Conservation (phyloP, 495 filamentous ascomycete genomes). For the Parathielavia appendiculata region DNA sequence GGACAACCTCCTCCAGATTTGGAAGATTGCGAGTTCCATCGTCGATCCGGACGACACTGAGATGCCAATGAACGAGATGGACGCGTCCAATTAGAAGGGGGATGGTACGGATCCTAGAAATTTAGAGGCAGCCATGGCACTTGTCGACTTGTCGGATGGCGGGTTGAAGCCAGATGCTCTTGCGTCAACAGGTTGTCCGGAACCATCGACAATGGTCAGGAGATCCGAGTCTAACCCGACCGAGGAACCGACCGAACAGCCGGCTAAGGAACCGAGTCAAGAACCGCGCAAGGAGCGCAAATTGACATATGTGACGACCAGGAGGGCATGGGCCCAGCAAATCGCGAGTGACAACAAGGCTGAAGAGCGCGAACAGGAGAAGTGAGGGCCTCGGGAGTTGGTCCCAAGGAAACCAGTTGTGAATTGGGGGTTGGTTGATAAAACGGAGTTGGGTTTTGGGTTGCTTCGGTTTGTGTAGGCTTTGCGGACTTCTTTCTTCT, state of each 20-base stretch:
- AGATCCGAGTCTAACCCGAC: neutral
- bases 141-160: neutral
- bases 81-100: conserved; percentile 35
- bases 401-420: neutral
- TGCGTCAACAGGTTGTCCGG: neutral
- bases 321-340: conserved; percentile 9
- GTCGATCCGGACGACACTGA: conserved; percentile 77
- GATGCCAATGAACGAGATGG: conserved; percentile 72
- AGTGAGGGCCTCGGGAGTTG: neutral
- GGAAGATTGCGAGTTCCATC: conserved; percentile 89
- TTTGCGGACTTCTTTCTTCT: neutral
- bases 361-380: neutral
- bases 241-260: neutral
- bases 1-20: conserved; percentile 94
- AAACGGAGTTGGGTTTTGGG: neutral
- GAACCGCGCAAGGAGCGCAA: too few species aligned
- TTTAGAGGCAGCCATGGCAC: neutral
- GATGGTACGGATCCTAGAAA: conserved; percentile 6
- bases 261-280: neutral
- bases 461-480: neutral
- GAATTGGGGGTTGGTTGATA: neutral
- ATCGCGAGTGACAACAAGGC: neutral
- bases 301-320: conserved; percentile 9
- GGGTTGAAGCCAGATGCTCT: neutral
- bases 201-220: neutral